Conservation (phyloP, 306 rosid species). For the Cyamopsis tetragonoloba region DNA sequence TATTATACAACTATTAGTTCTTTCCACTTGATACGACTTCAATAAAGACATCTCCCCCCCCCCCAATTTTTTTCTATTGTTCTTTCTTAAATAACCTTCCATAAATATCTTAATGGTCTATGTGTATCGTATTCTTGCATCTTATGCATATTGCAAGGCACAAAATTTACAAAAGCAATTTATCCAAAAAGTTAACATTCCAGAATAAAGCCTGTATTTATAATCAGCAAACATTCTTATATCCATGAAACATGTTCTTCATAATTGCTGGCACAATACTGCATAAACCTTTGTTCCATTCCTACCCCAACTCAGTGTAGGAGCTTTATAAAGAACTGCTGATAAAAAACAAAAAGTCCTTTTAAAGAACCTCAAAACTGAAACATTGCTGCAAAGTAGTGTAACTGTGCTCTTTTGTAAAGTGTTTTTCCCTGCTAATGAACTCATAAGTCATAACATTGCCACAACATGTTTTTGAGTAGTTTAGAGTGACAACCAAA, state of each 20-base stretch:
- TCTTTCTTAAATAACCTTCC: no score
- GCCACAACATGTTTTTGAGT: constrained; percentile 85
- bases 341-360: no score
- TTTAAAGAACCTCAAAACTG: no score
- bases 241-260: constrained; percentile 1
- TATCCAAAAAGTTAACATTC: background rate
- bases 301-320: background rate
- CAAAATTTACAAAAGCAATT: background rate
- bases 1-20: no score
- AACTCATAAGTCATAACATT: constrained; percentile 84
- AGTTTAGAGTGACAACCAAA: constrained; percentile 75
- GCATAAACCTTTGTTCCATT: constrained; percentile 1
- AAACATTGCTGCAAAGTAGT: no score
- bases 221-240: background rate
- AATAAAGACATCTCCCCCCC: no score
- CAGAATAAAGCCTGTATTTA: background rate
- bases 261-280: background rate
- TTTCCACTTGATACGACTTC: no score
- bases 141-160: background rate
- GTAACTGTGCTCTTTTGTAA: constrained; percentile 79
- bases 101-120: no score
- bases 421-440: constrained; percentile 67
- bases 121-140: no score
- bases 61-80: no score
- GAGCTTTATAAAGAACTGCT: constrained; percentile 1